Conservation (phyloP, 1,284 basidiomycete genomes). For the Polyporus tsugae region DNA sequence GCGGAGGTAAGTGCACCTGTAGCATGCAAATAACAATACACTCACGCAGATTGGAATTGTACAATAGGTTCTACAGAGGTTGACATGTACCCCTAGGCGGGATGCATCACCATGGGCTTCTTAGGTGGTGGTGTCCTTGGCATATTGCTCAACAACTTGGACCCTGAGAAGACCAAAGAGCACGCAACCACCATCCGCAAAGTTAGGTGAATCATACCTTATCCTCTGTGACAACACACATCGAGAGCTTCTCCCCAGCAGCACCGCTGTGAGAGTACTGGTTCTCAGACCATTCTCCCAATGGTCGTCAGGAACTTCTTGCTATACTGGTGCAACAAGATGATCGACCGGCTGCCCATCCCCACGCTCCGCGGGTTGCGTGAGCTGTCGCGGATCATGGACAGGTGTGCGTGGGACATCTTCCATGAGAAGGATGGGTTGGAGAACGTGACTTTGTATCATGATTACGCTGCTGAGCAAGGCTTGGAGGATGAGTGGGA, state of each 20-base stretch:
- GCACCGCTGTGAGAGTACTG: slow-evolving; percentile 26
- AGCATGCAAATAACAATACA: too few relatives aligned
- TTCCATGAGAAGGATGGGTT: slow-evolving; percentile 30
- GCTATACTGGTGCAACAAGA: slow-evolving; percentile 35
- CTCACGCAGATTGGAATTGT: background rate
- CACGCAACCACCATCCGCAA: slow-evolving; percentile 33
- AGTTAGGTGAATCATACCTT: slow-evolving; percentile 25
- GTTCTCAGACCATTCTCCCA: slow-evolving; percentile 37
- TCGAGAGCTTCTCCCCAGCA: slow-evolving; percentile 14
- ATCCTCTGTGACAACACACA: too few relatives aligned
- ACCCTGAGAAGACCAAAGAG: slow-evolving; percentile 29
- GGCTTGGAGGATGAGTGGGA: slow-evolving; percentile 15
- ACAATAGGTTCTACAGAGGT: slow-evolving; percentile 29
- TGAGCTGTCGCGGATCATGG: slow-evolving; percentile 29
- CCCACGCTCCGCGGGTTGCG: slow-evolving; percentile 31
- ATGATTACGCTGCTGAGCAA: slow-evolving; percentile 7
- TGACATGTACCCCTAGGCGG: slow-evolving; percentile 38
- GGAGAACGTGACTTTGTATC: background rate
- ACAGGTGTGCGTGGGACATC: slow-evolving; percentile 29
- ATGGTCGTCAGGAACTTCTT: slow-evolving; percentile 33
- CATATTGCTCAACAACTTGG: slow-evolving; percentile 34
- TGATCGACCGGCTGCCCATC: slow-evolving; percentile 36
- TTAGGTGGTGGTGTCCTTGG: slow-evolving; percentile 39
- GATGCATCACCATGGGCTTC: slow-evolving; percentile 36
- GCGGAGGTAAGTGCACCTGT: slow-evolving; percentile 23